Evolutionary conservation across 2,329 filamentous ascomycete genomes (phyloP).

Genomic region (Xylariaceae sp.): DNA sequence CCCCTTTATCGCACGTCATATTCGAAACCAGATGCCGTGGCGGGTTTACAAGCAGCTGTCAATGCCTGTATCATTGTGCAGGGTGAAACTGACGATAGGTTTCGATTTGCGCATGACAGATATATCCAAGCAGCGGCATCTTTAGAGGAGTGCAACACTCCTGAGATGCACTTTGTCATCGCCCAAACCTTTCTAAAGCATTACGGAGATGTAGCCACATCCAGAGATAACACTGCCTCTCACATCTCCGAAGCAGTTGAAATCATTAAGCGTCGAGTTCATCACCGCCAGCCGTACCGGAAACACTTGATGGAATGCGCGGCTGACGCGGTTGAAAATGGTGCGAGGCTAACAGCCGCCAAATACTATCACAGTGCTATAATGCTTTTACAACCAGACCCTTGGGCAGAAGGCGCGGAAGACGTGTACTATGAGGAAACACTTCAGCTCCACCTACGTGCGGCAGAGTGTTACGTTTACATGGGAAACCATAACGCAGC

Average conservation of each 20-base stretch:
- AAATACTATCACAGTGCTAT: conserved; percentile 81
- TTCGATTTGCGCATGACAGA: conserved; percentile 86
- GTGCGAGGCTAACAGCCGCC: conserved; percentile 78
- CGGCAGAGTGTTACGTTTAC: conserved; percentile 82
- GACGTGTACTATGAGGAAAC: conserved; percentile 89
- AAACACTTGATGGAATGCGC: conserved; percentile 79
- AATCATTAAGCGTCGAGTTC: conserved; percentile 70
- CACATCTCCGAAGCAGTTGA: conserved; percentile 80
- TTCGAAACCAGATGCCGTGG: conserved; percentile 69
- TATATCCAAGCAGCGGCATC: conserved; percentile 76
- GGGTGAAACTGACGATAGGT: conserved; percentile 82
- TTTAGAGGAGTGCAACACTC: conserved; percentile 68
- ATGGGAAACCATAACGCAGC: conserved; percentile 73
- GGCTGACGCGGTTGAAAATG: conserved; percentile 76
- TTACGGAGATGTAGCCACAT: conserved; percentile 60
- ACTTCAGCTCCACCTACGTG: conserved; percentile 73
- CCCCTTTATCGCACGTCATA: conserved; percentile 49
- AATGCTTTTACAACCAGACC: conserved; percentile 74
- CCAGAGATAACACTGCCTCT: conserved; percentile 72
- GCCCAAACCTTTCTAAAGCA: conserved; percentile 80
- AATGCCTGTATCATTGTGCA: conserved; percentile 80
- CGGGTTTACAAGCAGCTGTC: conserved; percentile 80
- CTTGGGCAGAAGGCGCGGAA: conserved; percentile 70
- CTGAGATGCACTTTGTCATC: conserved; percentile 90
- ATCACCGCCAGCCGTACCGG: conserved; percentile 66